phyloP scores from a whole-genome alignment of 2,329 filamentous ascomycete species.

The Penicillium hordei region DNA sequence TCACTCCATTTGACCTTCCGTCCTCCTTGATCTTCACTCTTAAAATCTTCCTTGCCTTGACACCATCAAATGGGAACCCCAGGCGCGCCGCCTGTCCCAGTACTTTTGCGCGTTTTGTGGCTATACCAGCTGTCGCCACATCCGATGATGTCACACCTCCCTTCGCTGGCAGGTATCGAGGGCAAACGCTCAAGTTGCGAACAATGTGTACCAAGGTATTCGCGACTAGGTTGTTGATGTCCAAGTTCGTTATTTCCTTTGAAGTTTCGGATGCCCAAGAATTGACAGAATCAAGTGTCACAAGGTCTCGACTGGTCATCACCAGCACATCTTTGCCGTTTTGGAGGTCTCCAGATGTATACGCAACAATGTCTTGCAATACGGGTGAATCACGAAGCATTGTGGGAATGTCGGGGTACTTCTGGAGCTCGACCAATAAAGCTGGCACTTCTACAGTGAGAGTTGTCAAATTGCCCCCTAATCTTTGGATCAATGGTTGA shows the following conservation, averaged over 20 bases:
- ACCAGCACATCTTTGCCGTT: background rate
- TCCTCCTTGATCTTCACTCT: background rate
- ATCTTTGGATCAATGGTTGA: background rate
- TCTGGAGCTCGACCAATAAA: background rate
- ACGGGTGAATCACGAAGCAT: background rate
- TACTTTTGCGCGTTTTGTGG: background rate
- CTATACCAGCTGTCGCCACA: background rate
- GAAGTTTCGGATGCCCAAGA: background rate
- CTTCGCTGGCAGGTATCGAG: background rate
- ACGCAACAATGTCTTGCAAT: background rate
- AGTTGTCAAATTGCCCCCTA: background rate
- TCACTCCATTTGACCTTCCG: background rate
- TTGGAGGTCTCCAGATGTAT: background rate
- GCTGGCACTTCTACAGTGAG: background rate
- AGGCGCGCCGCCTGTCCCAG: background rate
- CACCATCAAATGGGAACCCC: background rate
- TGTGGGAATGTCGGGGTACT: background rate
- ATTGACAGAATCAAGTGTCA: background rate
- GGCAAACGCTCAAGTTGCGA: background rate
- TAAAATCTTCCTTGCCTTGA: background rate
- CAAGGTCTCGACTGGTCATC: conserved; percentile 2
- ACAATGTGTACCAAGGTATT: conserved; percentile 1
- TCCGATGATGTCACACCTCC: background rate
- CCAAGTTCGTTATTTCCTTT: background rate
- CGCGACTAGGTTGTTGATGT: conserved; percentile 1